These are phyloP conservation scores for Paraconiothyrium brasiliense DNA, from an alignment of 2,329 filamentous ascomycete genomes.

Conservation along the genomic window DNA sequence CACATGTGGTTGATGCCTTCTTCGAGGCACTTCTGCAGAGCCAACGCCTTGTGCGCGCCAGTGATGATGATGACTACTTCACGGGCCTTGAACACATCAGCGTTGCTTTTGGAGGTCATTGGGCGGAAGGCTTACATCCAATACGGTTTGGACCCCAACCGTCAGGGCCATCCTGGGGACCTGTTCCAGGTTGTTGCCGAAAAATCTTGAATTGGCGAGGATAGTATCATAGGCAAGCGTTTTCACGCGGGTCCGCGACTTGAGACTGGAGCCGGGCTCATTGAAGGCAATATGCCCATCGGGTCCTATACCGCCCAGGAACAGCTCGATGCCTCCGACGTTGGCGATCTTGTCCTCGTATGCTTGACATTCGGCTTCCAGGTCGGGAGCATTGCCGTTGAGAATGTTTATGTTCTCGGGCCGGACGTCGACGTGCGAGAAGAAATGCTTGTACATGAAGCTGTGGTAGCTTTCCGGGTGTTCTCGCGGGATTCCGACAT, in stretches of 20 bases:
- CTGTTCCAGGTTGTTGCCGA: slow-evolving; percentile 74
- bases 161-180: slow-evolving; percentile 86
- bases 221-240: slow-evolving; percentile 89
- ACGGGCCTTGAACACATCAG: slow-evolving; percentile 17
- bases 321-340: slow-evolving; percentile 83
- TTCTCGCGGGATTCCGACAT: slow-evolving; percentile 82
- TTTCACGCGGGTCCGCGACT: slow-evolving; percentile 83
- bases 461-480: slow-evolving; percentile 88
- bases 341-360: slow-evolving; percentile 82
- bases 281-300: slow-evolving; percentile 93
- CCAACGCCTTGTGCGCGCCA: slow-evolving; percentile 81
- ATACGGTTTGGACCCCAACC: slow-evolving; percentile 83
- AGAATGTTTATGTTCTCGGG: slow-evolving; percentile 86
- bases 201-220: slow-evolving; percentile 85
- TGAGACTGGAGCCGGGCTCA: slow-evolving; percentile 82
- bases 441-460: slow-evolving; percentile 95
- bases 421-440: slow-evolving; percentile 83
- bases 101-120: background rate
- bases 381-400: slow-evolving; percentile 79
- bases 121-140: slow-evolving; percentile 62
- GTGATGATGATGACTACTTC: slow-evolving; percentile 86
- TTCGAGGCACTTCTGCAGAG: slow-evolving; percentile 82
- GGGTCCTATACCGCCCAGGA: slow-evolving; percentile 84
- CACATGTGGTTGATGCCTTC: slow-evolving; percentile 90
- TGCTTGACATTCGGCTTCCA: slow-evolving; percentile 77